Conservation (phyloP, 2,329 filamentous ascomycete genomes). For the Phyllosticta citrichinensis region DNA sequence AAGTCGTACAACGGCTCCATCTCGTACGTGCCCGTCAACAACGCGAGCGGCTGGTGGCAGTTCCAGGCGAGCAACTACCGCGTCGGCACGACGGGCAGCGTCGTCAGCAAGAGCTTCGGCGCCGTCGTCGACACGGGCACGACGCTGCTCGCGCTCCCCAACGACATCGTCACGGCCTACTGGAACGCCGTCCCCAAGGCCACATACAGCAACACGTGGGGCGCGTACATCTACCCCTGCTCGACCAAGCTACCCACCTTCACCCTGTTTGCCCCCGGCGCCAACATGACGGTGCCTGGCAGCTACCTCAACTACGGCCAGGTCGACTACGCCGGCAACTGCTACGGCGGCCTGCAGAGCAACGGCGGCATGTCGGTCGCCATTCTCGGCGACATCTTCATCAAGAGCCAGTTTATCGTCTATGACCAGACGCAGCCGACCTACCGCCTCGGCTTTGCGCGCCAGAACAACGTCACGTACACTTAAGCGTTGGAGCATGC, state of each 20-base stretch:
- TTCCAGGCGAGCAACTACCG: slow-evolving; percentile 48
- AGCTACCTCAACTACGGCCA: slow-evolving; percentile 46
- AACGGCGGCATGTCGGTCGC: slow-evolving; percentile 47
- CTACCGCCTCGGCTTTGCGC: slow-evolving; percentile 5
- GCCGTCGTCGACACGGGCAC: slow-evolving; percentile 64
- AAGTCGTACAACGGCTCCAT: slow-evolving; percentile 50
- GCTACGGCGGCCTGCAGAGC: slow-evolving; percentile 69
- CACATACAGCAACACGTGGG: slow-evolving; percentile 36
- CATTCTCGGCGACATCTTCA: slow-evolving; percentile 69
- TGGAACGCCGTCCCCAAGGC: slow-evolving; percentile 48
- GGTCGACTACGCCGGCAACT: slow-evolving; percentile 33
- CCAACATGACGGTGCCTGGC: slow-evolving; percentile 43
- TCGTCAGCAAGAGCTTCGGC: slow-evolving; percentile 28
- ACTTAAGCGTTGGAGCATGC: background rate
- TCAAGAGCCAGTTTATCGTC: slow-evolving; percentile 62
- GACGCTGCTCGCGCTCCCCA: slow-evolving; percentile 52
- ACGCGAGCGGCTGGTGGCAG: slow-evolving; percentile 52
- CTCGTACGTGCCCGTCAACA: slow-evolving; percentile 46
- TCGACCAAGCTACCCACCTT: slow-evolving; percentile 41
- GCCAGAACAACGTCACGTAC: slow-evolving; percentile 2
- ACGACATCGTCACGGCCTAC: slow-evolving; percentile 46
- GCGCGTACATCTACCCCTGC: slow-evolving; percentile 49
- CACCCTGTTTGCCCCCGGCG: slow-evolving; percentile 39
- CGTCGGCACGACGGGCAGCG: slow-evolving; percentile 36
- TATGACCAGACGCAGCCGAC: slow-evolving; percentile 1